These are phyloP conservation scores for Ascochyta lentis DNA, from an alignment of 2,329 filamentous ascomycete genomes.

Conservation along the genomic window DNA sequence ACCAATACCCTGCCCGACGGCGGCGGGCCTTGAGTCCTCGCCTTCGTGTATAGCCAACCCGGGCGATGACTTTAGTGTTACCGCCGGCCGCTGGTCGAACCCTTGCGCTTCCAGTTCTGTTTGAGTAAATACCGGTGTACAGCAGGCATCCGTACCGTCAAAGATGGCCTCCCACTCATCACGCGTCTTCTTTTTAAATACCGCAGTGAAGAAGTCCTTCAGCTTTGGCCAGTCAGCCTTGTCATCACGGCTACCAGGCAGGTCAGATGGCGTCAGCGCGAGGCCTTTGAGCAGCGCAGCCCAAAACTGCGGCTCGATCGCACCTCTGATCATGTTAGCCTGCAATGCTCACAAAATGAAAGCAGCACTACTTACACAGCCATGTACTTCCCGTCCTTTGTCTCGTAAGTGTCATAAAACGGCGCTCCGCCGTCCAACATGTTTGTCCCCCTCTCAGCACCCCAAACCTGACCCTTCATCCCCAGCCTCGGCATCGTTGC, in stretches of 20 bases:
- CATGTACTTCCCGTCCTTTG: constrained; percentile 78
- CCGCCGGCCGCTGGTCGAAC: constrained; percentile 73
- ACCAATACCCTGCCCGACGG: constrained; percentile 68
- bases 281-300: constrained; percentile 70
- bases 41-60: constrained; percentile 66
- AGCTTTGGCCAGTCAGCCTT: constrained; percentile 72
- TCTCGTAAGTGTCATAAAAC: constrained; percentile 90
- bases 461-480: constrained; percentile 68
- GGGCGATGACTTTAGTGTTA: constrained; percentile 74
- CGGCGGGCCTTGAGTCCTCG: constrained; percentile 48
- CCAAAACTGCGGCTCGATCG: constrained; percentile 89
- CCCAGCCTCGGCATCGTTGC: constrained; percentile 77
- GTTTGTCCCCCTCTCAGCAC: constrained; percentile 73
- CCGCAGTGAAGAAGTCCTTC: constrained; percentile 63
- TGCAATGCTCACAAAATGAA: not conserved
- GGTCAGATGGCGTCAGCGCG: constrained; percentile 58
- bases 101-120: constrained; percentile 69
- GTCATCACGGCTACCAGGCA: constrained; percentile 63
- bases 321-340: constrained; percentile 59
- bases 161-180: constrained; percentile 85
- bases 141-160: constrained; percentile 90
- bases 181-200: constrained; percentile 74
- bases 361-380: constrained; percentile 63
- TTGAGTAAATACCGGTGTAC: constrained; percentile 83
- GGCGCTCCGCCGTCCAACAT: constrained; percentile 83